Evolutionary conservation across 169 alveolate genomes (phyloP).

Genomic region (Plasmodium fragile): DNA sequence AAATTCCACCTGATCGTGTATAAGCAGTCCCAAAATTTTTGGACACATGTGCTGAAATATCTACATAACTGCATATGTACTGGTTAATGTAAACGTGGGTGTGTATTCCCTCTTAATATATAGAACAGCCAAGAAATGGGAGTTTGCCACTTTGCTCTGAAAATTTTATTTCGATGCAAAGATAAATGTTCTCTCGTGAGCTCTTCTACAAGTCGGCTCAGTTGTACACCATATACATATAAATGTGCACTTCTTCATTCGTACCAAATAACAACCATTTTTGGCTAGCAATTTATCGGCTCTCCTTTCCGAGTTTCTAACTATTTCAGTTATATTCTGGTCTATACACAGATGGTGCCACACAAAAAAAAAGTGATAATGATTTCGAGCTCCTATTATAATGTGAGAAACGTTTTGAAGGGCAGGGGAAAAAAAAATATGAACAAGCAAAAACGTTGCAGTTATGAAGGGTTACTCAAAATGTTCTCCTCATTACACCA

Average conservation of each 20-base stretch:
- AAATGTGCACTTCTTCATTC: background rate
- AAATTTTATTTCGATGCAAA: background rate
- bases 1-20: slow-evolving; percentile 3
- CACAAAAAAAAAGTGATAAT: background rate
- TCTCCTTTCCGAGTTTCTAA: background rate
- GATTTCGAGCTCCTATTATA: background rate
- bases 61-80: slow-evolving; percentile 34
- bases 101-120: background rate
- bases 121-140: background rate
- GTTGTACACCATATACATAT: background rate
- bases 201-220: slow-evolving; percentile 5
- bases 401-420: background rate
- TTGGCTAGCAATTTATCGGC: slow-evolving; percentile 9
- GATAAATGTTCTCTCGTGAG: background rate
- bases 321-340: background rate
- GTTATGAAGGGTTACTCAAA: background rate
- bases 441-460: background rate
- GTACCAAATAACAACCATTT: background rate
- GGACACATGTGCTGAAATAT: slow-evolving; percentile 8
- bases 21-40: slow-evolving; percentile 3
- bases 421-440: background rate
- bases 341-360: background rate
- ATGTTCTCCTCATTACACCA: background rate
- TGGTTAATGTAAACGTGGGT: background rate
- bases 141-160: slow-evolving; percentile 8